Evolutionary conservation across 768 basidiomycete genomes (phyloP).

Genomic region (Mycena maculata): DNA sequence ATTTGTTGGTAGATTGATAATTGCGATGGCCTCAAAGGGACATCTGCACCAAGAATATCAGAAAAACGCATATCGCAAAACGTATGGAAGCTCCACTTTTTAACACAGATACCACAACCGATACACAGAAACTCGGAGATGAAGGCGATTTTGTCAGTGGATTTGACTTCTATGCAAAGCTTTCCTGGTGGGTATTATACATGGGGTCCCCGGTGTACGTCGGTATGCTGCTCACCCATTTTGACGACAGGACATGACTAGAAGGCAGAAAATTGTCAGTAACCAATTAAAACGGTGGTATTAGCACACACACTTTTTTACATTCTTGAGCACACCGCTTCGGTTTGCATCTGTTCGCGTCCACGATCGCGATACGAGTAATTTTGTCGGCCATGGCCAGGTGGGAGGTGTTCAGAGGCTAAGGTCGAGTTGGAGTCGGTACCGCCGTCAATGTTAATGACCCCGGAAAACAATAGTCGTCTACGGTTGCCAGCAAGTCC

Average conservation of each 20-base stretch:
- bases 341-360: slow-evolving; percentile 93
- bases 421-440: slow-evolving; percentile 5
- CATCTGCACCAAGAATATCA: slow-evolving; percentile 66
- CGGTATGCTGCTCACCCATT: slow-evolving; percentile 74
- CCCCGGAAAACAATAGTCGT: not conserved
- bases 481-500: too few relatives aligned
- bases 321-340: slow-evolving; percentile 98
- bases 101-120: slow-evolving; percentile 99
- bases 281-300: slow-evolving; percentile 23
- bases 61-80: not conserved
- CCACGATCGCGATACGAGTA: slow-evolving; percentile 97
- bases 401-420: not conserved
- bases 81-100: slow-evolving; percentile 76
- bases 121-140: slow-evolving; percentile 99
- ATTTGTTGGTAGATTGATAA: slow-evolving; percentile 99
- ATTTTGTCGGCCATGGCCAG: slow-evolving; percentile 89
- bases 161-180: slow-evolving; percentile 97
- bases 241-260: slow-evolving; percentile 96
- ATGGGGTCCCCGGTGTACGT: not conserved
- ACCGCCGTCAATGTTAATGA: slow-evolving; percentile 4
- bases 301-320: slow-evolving; percentile 77
- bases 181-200: slow-evolving; percentile 68
- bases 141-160: slow-evolving; percentile 97
- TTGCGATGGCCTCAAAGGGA: slow-evolving; percentile 98
- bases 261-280: slow-evolving; percentile 31